Base-by-base conservation (phyloP, 78 protist genomes). In the Dictyostelium citrinum region DNA sequence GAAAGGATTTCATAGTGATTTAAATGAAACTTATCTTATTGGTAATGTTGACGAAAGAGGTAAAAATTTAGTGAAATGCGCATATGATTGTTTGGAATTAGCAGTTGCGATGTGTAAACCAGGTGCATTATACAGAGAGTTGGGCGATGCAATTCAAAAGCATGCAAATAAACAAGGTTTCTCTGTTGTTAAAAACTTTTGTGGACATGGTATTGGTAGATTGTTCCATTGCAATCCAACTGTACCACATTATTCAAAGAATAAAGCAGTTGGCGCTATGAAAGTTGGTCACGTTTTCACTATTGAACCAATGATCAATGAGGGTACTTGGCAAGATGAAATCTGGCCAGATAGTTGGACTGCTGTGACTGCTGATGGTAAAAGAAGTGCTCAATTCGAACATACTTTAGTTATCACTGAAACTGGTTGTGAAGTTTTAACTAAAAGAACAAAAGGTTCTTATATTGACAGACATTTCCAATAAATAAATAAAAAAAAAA, bases 291-390 rank as follows among this genome's bases (percentile, higher is more conserved):
- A 97, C 74, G 41, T 51, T 39, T 98, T 99, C 79, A 99, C 99
- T 31, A 98, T 99, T 45, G 99, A 99, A 96, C 99, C 99, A 72
- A 98, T 99, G 98, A 96, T 99, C 83, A 96, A 90, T 61, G 93
- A 72, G 43, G 91, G 96, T 49, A 46, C 81, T 16, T 86, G 83
- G 82, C 33, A 78, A 29, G 97, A 95, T 51, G 79, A 46, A 20
- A 24, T 77, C 31, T 98, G 99, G 99, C 96, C 96, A 22, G 99
- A 99, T 77, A 95, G 82, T 29, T 99, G 99, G 99, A 98, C 99
- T 2, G 84, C 95, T 31, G 91, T 75, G 41, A 98, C 99, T 61
- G 11, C 10, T 39, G 99, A 98, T 79, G 99, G 99, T 49, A 91
- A 95, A 80, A 93, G 98, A 22, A 90, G 98, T 7, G 99, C 99